phyloP scores from a whole-genome alignment of 2,329 filamentous ascomycete genomes.

The Nemania abortiva region DNA sequence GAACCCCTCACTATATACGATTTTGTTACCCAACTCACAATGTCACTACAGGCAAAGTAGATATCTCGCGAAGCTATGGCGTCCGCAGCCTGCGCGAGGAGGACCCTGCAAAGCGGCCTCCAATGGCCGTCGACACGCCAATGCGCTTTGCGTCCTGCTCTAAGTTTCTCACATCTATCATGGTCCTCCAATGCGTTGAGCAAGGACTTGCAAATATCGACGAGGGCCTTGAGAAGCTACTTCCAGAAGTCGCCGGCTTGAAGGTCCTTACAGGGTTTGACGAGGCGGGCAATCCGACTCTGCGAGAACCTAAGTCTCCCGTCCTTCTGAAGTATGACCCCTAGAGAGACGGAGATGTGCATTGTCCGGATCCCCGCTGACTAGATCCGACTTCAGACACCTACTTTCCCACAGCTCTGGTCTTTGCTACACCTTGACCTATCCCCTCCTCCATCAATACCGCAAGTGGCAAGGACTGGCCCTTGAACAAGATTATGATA shows the following conservation, averaged over 20 bases:
- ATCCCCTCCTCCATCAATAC: conserved; percentile 33
- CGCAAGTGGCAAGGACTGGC: conserved; percentile 33
- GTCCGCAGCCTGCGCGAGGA: conserved; percentile 36
- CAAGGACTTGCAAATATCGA: conserved; percentile 30
- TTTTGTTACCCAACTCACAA: conserved; percentile 3
- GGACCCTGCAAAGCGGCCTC: conserved; percentile 35
- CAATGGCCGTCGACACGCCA: conserved; percentile 35
- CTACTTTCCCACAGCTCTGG: conserved; percentile 35
- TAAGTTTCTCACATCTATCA: conserved; percentile 38
- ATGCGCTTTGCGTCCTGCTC: conserved; percentile 37
- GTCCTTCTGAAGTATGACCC: conserved; percentile 34
- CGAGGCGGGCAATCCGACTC: conserved; percentile 35
- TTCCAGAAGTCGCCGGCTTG: conserved; percentile 34
- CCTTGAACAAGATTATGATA: conserved; percentile 25
- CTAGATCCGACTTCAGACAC: conserved; percentile 20
- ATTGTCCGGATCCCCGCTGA: conserved; percentile 4
- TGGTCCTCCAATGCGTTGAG: conserved; percentile 38
- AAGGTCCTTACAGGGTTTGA: conserved; percentile 39
- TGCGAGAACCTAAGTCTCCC: conserved; percentile 38
- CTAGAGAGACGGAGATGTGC: neutral
- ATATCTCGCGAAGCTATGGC: conserved; percentile 39
- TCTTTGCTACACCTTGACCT: conserved; percentile 29
- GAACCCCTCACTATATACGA: conserved; percentile 7
- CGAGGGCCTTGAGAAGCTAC: conserved; percentile 31
- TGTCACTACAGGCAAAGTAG: conserved; percentile 30